Conservation (phyloP, 352 stramenopile genomes). For the Ophiocytium majus region DNA sequence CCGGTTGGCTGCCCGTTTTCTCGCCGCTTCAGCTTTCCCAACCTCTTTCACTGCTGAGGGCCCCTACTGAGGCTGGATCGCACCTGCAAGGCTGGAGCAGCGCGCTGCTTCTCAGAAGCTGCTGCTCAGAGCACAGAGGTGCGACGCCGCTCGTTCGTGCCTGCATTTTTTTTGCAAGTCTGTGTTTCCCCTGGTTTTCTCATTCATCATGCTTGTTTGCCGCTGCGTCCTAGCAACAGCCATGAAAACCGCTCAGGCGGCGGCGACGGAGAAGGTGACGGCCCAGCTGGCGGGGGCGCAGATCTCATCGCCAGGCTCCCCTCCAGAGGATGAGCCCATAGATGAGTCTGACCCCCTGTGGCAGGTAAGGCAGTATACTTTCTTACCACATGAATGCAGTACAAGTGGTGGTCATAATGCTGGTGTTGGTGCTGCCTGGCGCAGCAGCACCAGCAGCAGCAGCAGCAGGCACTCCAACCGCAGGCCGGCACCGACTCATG, state of each 20-base stretch:
- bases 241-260: slow-evolving; percentile 29
- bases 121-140: background rate
- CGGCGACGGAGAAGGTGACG: slow-evolving; percentile 23
- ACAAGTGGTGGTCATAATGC: background rate
- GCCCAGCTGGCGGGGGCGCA: background rate
- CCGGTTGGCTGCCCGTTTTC: background rate
- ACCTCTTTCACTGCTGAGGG: too few relatives aligned
- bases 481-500: background rate
- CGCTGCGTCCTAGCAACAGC: background rate
- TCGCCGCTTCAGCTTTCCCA: too few relatives aligned
- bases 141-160: background rate
- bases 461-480: background rate
- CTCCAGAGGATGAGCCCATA: slow-evolving; percentile 59
- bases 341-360: slow-evolving; percentile 78
- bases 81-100: slow-evolving; percentile 1
- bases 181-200: background rate
- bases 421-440: background rate
- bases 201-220: background rate
- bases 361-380: slow-evolving; percentile 45
- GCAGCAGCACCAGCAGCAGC: background rate
- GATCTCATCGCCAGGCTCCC: background rate
- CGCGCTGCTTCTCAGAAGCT: background rate
- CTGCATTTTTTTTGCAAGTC: background rate
- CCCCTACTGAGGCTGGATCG: too few relatives aligned
- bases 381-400: background rate